Evolutionary conservation across 192 early-diverging fungal species (phyloP).

Genomic region (Kickxella alabastrina): DNA sequence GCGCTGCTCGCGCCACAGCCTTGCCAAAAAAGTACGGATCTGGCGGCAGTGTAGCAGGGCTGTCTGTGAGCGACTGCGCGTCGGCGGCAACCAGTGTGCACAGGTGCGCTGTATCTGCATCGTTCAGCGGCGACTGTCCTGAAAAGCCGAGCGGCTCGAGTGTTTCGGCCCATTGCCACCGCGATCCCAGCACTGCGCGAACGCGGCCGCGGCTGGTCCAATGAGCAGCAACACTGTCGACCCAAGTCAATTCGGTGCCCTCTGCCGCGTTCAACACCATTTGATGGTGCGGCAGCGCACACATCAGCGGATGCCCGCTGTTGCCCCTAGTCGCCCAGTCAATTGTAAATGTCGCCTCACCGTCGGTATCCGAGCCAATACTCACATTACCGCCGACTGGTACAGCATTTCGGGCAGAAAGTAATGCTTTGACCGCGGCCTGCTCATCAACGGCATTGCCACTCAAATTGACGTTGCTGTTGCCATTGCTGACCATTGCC

Average conservation of each 20-base stretch:
- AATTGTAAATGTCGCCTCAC: conserved; percentile 14
- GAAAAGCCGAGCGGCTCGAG: conserved; percentile 42
- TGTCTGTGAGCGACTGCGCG: conserved; percentile 3
- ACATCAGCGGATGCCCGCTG: conserved; percentile 14
- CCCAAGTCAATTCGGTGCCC: conserved; percentile 1
- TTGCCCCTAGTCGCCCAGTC: conserved; percentile 11
- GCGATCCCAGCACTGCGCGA: conserved; percentile 23
- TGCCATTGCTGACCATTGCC: conserved; percentile 18
- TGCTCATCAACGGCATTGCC: not conserved
- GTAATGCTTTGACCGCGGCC: conserved; percentile 13
- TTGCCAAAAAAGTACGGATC: conserved; percentile 58
- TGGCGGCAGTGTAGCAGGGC: conserved; percentile 13
- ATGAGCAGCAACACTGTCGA: conserved; percentile 15
- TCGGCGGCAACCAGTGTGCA: conserved; percentile 33
- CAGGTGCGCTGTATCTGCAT: conserved; percentile 6
- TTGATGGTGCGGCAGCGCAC: conserved; percentile 49
- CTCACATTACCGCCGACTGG: conserved; percentile 30
- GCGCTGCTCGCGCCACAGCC: conserved; percentile 42
- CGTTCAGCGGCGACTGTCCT: conserved; percentile 18
- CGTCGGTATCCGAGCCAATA: conserved; percentile 1
- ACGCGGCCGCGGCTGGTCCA: conserved; percentile 48
- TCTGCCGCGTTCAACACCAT: not conserved
- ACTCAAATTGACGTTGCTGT: conserved; percentile 1
- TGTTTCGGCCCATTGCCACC: conserved; percentile 38
- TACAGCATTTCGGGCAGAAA: conserved; percentile 14